phyloP scores from a whole-genome alignment of 2,329 filamentous ascomycete species.

The Fusarium mangiferae region DNA sequence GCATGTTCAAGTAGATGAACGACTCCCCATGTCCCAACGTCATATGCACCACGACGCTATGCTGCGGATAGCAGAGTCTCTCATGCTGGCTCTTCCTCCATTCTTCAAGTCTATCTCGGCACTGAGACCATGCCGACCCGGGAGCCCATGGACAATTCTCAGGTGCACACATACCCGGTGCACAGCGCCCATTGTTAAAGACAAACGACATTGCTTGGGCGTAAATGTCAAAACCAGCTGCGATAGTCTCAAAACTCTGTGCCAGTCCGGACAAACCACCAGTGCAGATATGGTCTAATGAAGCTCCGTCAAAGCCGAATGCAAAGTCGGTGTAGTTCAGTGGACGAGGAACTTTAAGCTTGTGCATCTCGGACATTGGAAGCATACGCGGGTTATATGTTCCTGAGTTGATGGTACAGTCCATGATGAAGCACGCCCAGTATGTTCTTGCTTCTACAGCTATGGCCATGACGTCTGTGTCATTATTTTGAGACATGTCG shows the following conservation, averaged over 20 bases:
- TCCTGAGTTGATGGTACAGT: constrained; percentile 56
- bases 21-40: constrained; percentile 54
- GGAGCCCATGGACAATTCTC: constrained; percentile 54
- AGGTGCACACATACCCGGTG: constrained; percentile 51
- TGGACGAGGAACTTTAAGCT: constrained; percentile 47
- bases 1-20: constrained; percentile 55
- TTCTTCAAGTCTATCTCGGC: constrained; percentile 43
- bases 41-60: constrained; percentile 52
- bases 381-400: constrained; percentile 53
- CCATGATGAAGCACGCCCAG: constrained; percentile 59
- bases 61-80: constrained; percentile 51
- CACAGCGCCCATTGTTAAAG: constrained; percentile 55
- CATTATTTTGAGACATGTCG: constrained; percentile 20
- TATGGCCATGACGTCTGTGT: constrained; percentile 21
- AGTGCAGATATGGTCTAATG: not conserved
- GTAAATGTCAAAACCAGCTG: constrained; percentile 57
- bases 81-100: constrained; percentile 52
- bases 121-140: constrained; percentile 49
- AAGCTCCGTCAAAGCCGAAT: constrained; percentile 46
- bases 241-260: constrained; percentile 48
- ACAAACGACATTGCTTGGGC: constrained; percentile 54
- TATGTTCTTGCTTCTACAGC: constrained; percentile 54
- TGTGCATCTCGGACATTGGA: constrained; percentile 49
- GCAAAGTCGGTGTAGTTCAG: constrained; percentile 52
- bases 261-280: constrained; percentile 6